phyloP scores from a whole-genome alignment of 371 early-diverging fungal genomes.

The Mortierella sp. region DNA sequence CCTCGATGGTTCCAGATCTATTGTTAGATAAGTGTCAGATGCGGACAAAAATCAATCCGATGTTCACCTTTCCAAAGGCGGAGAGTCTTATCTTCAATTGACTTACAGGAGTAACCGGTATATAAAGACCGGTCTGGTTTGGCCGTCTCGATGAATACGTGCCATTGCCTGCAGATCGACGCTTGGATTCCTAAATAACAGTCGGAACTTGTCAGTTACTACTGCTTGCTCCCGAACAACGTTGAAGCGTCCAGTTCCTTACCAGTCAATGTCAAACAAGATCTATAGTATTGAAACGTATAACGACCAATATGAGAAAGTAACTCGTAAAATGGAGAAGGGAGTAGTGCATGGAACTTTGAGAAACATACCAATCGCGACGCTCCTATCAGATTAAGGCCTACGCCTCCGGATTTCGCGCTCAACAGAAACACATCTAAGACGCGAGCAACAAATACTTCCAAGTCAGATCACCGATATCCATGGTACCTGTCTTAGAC shows the following conservation, averaged over 20 bases:
- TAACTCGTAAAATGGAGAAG: background rate
- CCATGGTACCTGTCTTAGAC: background rate
- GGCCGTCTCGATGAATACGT: constrained; percentile 79
- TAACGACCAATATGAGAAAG: background rate
- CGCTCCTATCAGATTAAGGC: constrained; percentile 72
- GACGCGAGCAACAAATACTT: background rate
- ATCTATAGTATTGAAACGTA: constrained; percentile 17
- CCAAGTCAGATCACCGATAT: background rate
- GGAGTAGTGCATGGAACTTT: no score
- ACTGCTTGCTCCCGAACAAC: background rate
- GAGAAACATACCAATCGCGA: constrained; percentile 61
- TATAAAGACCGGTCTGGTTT: constrained; percentile 68
- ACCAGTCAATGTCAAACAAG: constrained; percentile 71
- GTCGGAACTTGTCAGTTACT: background rate
- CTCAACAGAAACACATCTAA: constrained; percentile 69
- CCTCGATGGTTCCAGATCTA: constrained; percentile 66
- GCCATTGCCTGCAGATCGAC: constrained; percentile 74
- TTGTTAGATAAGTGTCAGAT: background rate
- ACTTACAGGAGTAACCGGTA: constrained; percentile 67
- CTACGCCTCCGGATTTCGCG: constrained; percentile 74
- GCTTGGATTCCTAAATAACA: constrained; percentile 60
- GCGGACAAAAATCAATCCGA: background rate
- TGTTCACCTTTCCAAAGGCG: background rate
- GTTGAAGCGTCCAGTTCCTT: constrained; percentile 12
- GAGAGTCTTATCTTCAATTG: background rate